Conservation (phyloP, 306 rosid genomes). For the Carpinus fangiana region DNA sequence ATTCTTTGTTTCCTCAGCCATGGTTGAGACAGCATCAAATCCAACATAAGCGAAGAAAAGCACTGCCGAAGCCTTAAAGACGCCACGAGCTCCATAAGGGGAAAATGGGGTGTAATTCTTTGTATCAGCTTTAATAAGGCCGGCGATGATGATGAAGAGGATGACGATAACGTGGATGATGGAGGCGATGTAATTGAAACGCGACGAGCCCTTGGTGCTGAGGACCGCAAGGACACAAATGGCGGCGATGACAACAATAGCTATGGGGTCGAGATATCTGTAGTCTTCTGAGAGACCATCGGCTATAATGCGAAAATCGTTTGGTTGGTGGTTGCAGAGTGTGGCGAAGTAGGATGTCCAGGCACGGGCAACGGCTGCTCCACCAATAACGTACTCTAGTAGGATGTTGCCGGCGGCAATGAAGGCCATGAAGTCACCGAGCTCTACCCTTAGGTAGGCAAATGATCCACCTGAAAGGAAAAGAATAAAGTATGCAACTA, state of each 20-base stretch:
- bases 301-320: conserved; percentile 57
- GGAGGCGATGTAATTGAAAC: conserved; percentile 75
- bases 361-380: conserved; percentile 78
- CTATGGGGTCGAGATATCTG: conserved; percentile 67
- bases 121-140: conserved; percentile 58
- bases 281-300: conserved; percentile 19
- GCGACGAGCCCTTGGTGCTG: conserved; percentile 85
- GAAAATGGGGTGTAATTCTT: conserved; percentile 44
- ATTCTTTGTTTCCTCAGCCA: conserved; percentile 90
- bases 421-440: conserved; percentile 81
- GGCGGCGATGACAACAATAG: conserved; percentile 44
- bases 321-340: conserved; percentile 47
- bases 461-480: conserved; percentile 72
- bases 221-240: conserved; percentile 54
- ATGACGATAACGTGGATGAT: conserved; percentile 56
- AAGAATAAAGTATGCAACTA: no score
- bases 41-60: conserved; percentile 86
- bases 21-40: conserved; percentile 75
- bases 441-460: conserved; percentile 81
- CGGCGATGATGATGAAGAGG: conserved; percentile 68
- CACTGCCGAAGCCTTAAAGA: conserved; percentile 68
- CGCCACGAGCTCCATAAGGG: conserved; percentile 47
- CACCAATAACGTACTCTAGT: conserved; percentile 59
- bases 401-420: conserved; percentile 83
- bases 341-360: conserved; percentile 92